Base-by-base conservation (phyloP, 352 stramenopile species). In the Globisporangium nagaii region DNA sequence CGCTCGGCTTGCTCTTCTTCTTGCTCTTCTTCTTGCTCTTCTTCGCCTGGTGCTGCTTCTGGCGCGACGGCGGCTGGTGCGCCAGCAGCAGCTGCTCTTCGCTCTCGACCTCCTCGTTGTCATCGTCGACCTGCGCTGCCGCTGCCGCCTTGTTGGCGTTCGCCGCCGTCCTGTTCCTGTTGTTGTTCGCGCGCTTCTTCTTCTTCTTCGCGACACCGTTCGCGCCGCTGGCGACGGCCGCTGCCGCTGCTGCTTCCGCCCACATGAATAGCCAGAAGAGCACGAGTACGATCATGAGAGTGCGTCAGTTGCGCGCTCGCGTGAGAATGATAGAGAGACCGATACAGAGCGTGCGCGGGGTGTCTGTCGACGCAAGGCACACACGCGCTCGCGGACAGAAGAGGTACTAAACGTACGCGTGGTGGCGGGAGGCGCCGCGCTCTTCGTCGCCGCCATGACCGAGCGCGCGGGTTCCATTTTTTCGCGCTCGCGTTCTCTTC, bases 271-370 rank as follows among this genome's bases (percentile, higher is more conserved):
- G 22, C 36, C 50, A 56, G 10, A 56, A 15, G 50, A 56, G 50
- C 36, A 56, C 56, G 52, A 56, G 50, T 37, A 56, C 19, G 50
- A 56, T 27, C 50, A 56, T 56, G 1, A 27, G 39, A 34, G 46
- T 19, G 13, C 12, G 44, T 12, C 4, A 25, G 22, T 41, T 24
- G 19, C n/a, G n/a, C n/a, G 45, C 4, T 6, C 3, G 19, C 4
- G 9, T 40, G 34, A 13, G n/a, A 37, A 10, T 19, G 35, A 27
- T 3, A 0, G n/a, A 34, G 5, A 25, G 28, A 28, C 8, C 7
- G 17, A 39, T 30, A n/a, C n/a, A n/a, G n/a, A n/a, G n/a, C n/a
- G n/a, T n/a, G n/a, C n/a, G n/a, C n/a, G n/a, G n/a, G n/a, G n/a
- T n/a, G n/a, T n/a, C n/a, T n/a, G n/a, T n/a, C n/a, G n/a, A n/a